A percentile compares a stretch with the other conserved stretches of the same genome.
These are phyloP conservation scores for Aspergillus flavus DNA, from an alignment of 2,329 filamentous ascomycete genomes.

Conservation along the genomic window DNA sequence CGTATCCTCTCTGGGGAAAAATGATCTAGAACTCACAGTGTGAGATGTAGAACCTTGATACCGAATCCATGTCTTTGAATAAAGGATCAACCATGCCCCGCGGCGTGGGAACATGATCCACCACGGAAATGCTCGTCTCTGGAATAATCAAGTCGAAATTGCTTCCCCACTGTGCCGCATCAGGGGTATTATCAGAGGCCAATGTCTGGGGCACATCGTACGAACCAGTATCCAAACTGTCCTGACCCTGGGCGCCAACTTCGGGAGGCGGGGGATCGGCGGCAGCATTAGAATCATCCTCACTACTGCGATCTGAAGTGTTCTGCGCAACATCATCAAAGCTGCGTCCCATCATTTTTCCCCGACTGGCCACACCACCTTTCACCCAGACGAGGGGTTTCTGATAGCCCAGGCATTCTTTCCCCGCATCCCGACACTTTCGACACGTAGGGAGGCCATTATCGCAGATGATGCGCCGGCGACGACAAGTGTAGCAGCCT, in stretches of 20 bases:
- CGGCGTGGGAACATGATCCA: constrained; percentile 34
- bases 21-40: constrained; percentile 40
- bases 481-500: constrained; percentile 49
- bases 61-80: constrained; percentile 47
- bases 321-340: constrained; percentile 44
- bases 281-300: neutral
- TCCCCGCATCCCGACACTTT: constrained; percentile 46
- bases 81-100: constrained; percentile 50
- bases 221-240: constrained; percentile 15
- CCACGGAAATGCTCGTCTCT: constrained; percentile 5
- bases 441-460: constrained; percentile 45
- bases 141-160: neutral
- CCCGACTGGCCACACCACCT: constrained; percentile 47
- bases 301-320: constrained; percentile 1
- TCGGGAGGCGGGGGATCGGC: neutral
- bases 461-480: constrained; percentile 48
- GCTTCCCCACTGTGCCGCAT: constrained; percentile 2
- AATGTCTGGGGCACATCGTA: neutral
- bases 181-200: neutral
- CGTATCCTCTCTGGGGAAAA: neutral
- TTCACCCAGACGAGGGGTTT: constrained; percentile 48
- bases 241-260: constrained; percentile 1
- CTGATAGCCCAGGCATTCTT: constrained; percentile 47
- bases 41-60: constrained; percentile 50
- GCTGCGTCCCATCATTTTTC: constrained; percentile 56